These are phyloP conservation scores for Podaxis sp. DNA, from an alignment of 768 basidiomycete species.

Conservation along the genomic window DNA sequence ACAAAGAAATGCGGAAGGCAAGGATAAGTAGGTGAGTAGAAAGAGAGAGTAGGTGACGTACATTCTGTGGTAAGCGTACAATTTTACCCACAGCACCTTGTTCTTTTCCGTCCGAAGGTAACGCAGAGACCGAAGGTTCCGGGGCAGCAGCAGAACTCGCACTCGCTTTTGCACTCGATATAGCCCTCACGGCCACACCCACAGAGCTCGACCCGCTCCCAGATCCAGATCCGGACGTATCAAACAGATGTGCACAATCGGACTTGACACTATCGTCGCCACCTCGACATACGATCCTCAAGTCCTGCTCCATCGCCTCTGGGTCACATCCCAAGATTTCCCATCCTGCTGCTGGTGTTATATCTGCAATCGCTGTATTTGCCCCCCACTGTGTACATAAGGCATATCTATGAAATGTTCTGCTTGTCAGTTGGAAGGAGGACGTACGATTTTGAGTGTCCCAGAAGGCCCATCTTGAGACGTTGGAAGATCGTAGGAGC, in stretches of 20 bases:
- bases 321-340: conserved; percentile 42
- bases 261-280: neutral
- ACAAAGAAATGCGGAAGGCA: no score
- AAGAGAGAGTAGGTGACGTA: conserved; percentile 20
- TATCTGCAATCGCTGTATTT: conserved; percentile 32
- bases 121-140: conserved; percentile 12
- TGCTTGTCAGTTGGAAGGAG: neutral
- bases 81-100: conserved; percentile 31
- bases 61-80: conserved; percentile 48
- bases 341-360: conserved; percentile 50
- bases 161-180: conserved; percentile 20
- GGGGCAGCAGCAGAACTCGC: conserved; percentile 31
- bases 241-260: conserved; percentile 10
- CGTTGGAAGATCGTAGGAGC: conserved; percentile 33
- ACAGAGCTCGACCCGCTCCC: conserved; percentile 13
- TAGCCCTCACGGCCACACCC: neutral
- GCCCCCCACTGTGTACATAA: conserved; percentile 30
- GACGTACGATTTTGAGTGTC: conserved; percentile 34
- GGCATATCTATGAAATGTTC: neutral
- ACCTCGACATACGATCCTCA: conserved; percentile 42
- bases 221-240: conserved; percentile 20
- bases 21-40: neutral
- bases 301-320: conserved; percentile 35
- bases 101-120: neutral
- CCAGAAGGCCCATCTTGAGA: conserved; percentile 29